Base-by-base conservation (phyloP, 441 rosid genomes). In the Adansonia madagascariensis region DNA sequence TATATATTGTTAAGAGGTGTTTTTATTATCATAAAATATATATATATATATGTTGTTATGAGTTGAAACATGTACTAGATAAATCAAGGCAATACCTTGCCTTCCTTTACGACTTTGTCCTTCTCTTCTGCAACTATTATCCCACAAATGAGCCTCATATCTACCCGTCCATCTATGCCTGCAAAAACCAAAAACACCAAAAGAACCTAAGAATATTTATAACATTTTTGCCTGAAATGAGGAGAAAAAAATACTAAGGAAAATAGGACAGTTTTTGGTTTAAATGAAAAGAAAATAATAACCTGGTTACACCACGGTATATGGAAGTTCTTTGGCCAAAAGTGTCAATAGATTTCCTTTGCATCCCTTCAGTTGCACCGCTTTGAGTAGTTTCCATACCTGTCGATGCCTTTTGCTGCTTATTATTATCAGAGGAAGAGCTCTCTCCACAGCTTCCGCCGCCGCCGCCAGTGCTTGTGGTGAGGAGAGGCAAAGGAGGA, bases 91-190 rank as follows among this genome's bases (percentile, higher is more conserved):
- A 14, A 35, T 75, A 91, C 95, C 95, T 89, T 91, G 95, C 68
- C 93, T 86, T 80, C 95, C 95, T 82, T 87, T 89, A 1, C 95
- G 85, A 73, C 90, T 86, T 79, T 91, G 95, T 31, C 95, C 95
- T 82, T 89, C 95, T 82, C 93, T 84, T 82, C 90, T 88, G 75
- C 92, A 88, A 81, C 91, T 87, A 65, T 91, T 91, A 44, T 91
- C 95, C 95, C 95, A 91, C 75, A 89, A 78, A 84, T 91, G 95
- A 70, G 93, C 93, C 24, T 91, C 93, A 15, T 89, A 91, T 84
- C 95, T 84, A 11, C 95, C 95, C 3, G 95, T 91, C 95, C 95
- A 91, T 80, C 95, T 81, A 83, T 91, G 95, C 85, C 95, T 91
- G 61, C 60, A 76, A 43, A 74, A 61, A 71, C 43, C 70, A 12